phyloP scores from a whole-genome alignment of 345 rosid genomes.

The Lepidium africanum region DNA sequence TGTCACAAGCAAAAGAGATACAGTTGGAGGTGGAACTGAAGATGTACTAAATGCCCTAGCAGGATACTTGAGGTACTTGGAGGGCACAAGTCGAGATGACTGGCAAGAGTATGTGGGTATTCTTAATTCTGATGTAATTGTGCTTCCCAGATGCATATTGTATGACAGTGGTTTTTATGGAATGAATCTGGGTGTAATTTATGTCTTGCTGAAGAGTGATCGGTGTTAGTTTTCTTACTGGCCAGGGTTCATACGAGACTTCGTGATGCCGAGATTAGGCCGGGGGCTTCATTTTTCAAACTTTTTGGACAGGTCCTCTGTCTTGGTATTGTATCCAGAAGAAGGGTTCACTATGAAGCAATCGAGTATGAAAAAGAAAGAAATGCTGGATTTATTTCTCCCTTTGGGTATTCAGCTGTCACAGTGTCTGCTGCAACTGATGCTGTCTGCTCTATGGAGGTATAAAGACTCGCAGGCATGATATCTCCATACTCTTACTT shows the following conservation, averaged over 20 bases:
- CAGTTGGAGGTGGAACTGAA: slow-evolving; percentile 70
- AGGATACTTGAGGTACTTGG: slow-evolving; percentile 76
- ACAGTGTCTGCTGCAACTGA: slow-evolving; percentile 65
- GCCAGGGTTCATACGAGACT: slow-evolving; percentile 64
- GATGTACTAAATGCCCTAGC: slow-evolving; percentile 55
- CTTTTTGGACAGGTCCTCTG: slow-evolving; percentile 70
- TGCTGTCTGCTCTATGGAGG: slow-evolving; percentile 83
- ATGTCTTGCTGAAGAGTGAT: slow-evolving; percentile 11
- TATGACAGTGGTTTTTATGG: not conserved
- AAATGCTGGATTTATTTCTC: slow-evolving; percentile 82
- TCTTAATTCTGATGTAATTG: not conserved
- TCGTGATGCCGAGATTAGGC: slow-evolving; percentile 52
- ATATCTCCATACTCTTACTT: not conserved
- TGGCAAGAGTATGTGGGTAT: slow-evolving; percentile 80
- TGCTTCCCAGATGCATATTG: not conserved
- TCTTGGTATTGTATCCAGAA: slow-evolving; percentile 79
- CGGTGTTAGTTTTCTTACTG: not conserved
- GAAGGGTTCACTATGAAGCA: slow-evolving; percentile 69
- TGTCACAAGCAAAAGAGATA: slow-evolving; percentile 39
- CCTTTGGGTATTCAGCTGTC: slow-evolving; percentile 74
- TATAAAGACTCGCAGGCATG: slow-evolving; percentile 12
- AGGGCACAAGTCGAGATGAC: slow-evolving; percentile 79
- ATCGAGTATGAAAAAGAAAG: slow-evolving; percentile 74
- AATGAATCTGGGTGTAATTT: not conserved
- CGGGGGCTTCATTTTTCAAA: slow-evolving; percentile 69